Percentiles rank a stretch among this genome's conserved stretches.
phyloP scores from a whole-genome alignment of 1,139 yeast species.

The Dujonia santamariae region DNA sequence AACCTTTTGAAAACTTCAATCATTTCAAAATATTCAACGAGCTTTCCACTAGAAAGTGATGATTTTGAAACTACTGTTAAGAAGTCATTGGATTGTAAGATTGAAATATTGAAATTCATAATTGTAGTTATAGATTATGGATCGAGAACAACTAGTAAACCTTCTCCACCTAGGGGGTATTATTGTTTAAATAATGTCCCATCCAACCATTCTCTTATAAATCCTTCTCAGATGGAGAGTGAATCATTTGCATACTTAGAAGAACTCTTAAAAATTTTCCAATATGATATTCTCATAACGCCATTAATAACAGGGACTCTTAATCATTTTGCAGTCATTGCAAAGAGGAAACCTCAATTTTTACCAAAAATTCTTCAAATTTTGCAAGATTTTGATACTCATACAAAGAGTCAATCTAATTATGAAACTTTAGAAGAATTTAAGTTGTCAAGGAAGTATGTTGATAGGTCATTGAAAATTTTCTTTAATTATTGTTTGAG shows the following conservation, averaged over 20 bases:
- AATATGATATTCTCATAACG: constrained; percentile 53
- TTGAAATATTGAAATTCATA: constrained; percentile 71
- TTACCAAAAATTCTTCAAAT: constrained; percentile 41
- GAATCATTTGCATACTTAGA: constrained; percentile 75
- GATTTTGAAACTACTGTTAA: constrained; percentile 47
- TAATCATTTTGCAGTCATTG: constrained; percentile 48
- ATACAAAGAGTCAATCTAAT: constrained; percentile 39
- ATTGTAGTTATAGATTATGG: constrained; percentile 61
- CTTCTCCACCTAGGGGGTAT: background rate
- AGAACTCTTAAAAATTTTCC: constrained; percentile 52
- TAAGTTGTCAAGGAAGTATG: constrained; percentile 40
- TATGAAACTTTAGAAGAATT: constrained; percentile 43
- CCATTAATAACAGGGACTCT: constrained; percentile 56
- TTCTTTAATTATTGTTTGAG: constrained; percentile 36
- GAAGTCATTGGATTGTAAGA: constrained; percentile 53
- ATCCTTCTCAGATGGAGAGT: constrained; percentile 53
- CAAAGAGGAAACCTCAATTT: constrained; percentile 56
- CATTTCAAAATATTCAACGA: constrained; percentile 29
- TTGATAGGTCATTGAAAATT: constrained; percentile 37
- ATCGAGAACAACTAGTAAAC: constrained; percentile 10
- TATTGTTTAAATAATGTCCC: constrained; percentile 48
- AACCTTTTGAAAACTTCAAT: constrained; percentile 40
- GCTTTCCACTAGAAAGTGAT: constrained; percentile 47
- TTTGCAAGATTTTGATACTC: constrained; percentile 39
- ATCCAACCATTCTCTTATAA: constrained; percentile 66